Conservation (phyloP, 805 yeast genomes). For the Candida insectorum region DNA sequence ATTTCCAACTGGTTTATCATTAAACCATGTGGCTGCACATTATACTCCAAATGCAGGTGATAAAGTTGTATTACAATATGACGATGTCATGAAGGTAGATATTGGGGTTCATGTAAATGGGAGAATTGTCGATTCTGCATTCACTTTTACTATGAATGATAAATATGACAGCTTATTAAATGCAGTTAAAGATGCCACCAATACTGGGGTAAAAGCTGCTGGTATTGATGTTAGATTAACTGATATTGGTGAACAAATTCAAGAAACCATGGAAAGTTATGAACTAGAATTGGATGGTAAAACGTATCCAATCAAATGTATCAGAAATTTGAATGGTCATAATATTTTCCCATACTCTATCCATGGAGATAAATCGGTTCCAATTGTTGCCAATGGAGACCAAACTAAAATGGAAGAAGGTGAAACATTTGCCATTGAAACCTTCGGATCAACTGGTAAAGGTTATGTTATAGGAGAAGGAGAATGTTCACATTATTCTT, state of each 20-base stretch:
- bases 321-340: slow-evolving; percentile 93
- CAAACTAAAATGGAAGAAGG: slow-evolving; percentile 98
- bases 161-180: slow-evolving; percentile 74
- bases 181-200: slow-evolving; percentile 91
- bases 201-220: slow-evolving; percentile 87
- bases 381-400: slow-evolving; percentile 91
- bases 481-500: slow-evolving; percentile 92
- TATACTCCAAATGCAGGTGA: slow-evolving; percentile 97
- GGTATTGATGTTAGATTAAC: slow-evolving; percentile 95
- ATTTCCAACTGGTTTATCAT: slow-evolving; percentile 95
- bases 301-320: slow-evolving; percentile 78
- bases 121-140: slow-evolving; percentile 90
- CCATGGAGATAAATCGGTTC: slow-evolving; percentile 95
- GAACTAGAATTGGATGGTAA: slow-evolving; percentile 90
- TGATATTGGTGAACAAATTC: slow-evolving; percentile 93
- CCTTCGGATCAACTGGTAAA: slow-evolving; percentile 95
- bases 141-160: slow-evolving; percentile 83
- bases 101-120: slow-evolving; percentile 97
- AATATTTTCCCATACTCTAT: slow-evolving; percentile 79
- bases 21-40: slow-evolving; percentile 95
- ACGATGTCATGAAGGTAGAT: slow-evolving; percentile 95
- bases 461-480: slow-evolving; percentile 87
- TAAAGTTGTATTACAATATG: slow-evolving; percentile 71
- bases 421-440: slow-evolving; percentile 96
- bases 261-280: slow-evolving; percentile 95